Conservation (phyloP, 1,139 yeast species). For the Protomyces inouyei region DNA sequence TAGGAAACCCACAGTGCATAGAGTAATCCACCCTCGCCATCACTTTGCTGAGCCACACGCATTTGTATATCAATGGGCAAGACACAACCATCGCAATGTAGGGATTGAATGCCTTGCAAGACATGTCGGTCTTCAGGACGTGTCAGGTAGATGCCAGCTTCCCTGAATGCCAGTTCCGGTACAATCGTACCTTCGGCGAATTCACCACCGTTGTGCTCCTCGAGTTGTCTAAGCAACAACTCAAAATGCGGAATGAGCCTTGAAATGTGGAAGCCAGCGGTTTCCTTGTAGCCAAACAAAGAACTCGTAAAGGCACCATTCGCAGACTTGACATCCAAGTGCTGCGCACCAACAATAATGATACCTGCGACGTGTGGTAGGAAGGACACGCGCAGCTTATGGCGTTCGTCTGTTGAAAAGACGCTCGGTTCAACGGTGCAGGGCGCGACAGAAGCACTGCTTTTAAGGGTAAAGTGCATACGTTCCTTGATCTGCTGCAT, state of each 20-base stretch:
- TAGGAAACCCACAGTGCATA: conserved; percentile 84
- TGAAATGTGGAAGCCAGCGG: conserved; percentile 52
- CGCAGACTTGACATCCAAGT: conserved; percentile 55
- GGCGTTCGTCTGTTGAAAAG: conserved; percentile 20
- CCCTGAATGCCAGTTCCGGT: conserved; percentile 20
- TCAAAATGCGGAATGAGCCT: conserved; percentile 63
- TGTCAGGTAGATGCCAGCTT: conserved; percentile 15
- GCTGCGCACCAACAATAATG: conserved; percentile 56
- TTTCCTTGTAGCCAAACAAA: conserved; percentile 63
- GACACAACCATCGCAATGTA: conserved; percentile 62
- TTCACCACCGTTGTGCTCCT: conserved; percentile 44
- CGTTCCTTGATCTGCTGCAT: neutral
- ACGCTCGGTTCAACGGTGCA: conserved; percentile 23
- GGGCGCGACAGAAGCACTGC: conserved; percentile 4
- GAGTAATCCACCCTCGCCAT: neutral
- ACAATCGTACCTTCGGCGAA: conserved; percentile 29
- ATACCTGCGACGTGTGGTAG: conserved; percentile 86
- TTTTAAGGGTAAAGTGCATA: neutral
- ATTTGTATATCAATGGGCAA: conserved; percentile 73
- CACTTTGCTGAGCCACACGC: conserved; percentile 49
- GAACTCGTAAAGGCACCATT: conserved; percentile 75
- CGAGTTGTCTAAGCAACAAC: conserved; percentile 43
- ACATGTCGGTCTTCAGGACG: conserved; percentile 15
- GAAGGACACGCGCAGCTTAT: conserved; percentile 49
- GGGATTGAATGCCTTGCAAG: conserved; percentile 43